Base-by-base conservation (phyloP, 805 yeast genomes). In the Saccharomycopsis sp. region DNA sequence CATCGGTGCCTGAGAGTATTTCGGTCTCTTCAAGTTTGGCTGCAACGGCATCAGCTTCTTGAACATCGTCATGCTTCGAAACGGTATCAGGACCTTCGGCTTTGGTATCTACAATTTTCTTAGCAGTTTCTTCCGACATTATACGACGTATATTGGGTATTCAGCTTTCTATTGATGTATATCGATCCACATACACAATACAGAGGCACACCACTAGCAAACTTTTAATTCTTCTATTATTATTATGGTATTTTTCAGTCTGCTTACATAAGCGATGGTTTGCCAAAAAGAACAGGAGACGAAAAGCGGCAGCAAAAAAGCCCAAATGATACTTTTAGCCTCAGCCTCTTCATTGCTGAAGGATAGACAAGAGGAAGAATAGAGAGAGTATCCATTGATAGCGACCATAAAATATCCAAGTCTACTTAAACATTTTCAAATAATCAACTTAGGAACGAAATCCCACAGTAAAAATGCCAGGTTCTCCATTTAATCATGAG, bases 401-500 rank as follows among this genome's bases (percentile, higher is more conserved):
- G n/a, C n/a, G n/a, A n/a, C n/a, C n/a, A n/a, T n/a, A n/a, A n/a
- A n/a, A n/a, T n/a, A n/a, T n/a, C n/a, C n/a, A n/a, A n/a, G n/a
- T n/a, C n/a, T n/a, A n/a, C n/a, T n/a, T n/a, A n/a, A n/a, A n/a
- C n/a, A n/a, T n/a, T n/a, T n/a, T n/a, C n/a, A n/a, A 29, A 29
- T 29, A 29, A 12, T 7, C 38, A 7, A 29, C n/a, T 29, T 12
- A 29, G 12, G 12, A 29, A 29, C 38, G 38, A 5, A 29, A 29
- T 7, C 38, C 5, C 38, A 44, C 19, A 44, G 12, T 44, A 5
- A 42, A 5, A 9, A 56, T 58, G 62, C 23, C 57, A n/a, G 58
- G 58, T 14, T 55, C 62, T 5, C 60, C 60, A 15, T 56, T 61
- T 54, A 61, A 61, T 34, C 57, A 61, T 22, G 63, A 61, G 44